phyloP scores from a whole-genome alignment of 2,329 filamentous ascomycete genomes.

The Paramyrothecium sp. region DNA sequence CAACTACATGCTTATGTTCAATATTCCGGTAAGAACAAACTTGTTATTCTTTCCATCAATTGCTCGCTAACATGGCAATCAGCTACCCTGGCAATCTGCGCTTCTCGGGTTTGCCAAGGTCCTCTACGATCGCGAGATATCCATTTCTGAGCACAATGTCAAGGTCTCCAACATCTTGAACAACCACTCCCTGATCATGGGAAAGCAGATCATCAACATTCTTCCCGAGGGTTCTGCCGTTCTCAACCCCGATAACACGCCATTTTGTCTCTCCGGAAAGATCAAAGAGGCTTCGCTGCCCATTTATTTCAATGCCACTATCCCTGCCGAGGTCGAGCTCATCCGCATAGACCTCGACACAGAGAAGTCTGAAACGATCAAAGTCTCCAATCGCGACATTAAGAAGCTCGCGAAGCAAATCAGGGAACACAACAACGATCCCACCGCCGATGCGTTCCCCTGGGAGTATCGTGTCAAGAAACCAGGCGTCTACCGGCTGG shows the following conservation, averaged over 20 bases:
- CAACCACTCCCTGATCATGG: slow-evolving; percentile 90
- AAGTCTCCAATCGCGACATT: slow-evolving; percentile 71
- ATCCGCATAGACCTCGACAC: slow-evolving; percentile 82
- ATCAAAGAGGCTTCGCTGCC: slow-evolving; percentile 67
- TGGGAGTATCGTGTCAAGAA: slow-evolving; percentile 79
- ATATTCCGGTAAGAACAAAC: slow-evolving; percentile 63
- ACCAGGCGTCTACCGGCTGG: slow-evolving; percentile 81
- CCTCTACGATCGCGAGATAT: slow-evolving; percentile 88
- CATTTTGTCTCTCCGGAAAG: slow-evolving; percentile 75
- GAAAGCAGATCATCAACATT: slow-evolving; percentile 97
- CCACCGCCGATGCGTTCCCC: slow-evolving; percentile 58
- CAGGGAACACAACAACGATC: slow-evolving; percentile 64
- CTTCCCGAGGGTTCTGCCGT: slow-evolving; percentile 92
- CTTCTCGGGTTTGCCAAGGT: slow-evolving; percentile 72
- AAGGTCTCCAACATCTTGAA: slow-evolving; percentile 85
- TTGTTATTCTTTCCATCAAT: not conserved
- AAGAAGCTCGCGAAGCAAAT: slow-evolving; percentile 70
- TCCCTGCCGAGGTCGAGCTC: slow-evolving; percentile 86
- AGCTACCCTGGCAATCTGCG: slow-evolving; percentile 74
- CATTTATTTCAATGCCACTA: slow-evolving; percentile 90
- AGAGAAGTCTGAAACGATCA: slow-evolving; percentile 75
- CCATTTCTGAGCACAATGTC: slow-evolving; percentile 90
- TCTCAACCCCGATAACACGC: slow-evolving; percentile 76
- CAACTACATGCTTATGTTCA: slow-evolving; percentile 91
- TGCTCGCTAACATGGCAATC: slow-evolving; percentile 9